Evolutionary conservation across 2,329 filamentous ascomycete genomes (phyloP).

Genomic region (Mycosphaerella sp.): DNA sequence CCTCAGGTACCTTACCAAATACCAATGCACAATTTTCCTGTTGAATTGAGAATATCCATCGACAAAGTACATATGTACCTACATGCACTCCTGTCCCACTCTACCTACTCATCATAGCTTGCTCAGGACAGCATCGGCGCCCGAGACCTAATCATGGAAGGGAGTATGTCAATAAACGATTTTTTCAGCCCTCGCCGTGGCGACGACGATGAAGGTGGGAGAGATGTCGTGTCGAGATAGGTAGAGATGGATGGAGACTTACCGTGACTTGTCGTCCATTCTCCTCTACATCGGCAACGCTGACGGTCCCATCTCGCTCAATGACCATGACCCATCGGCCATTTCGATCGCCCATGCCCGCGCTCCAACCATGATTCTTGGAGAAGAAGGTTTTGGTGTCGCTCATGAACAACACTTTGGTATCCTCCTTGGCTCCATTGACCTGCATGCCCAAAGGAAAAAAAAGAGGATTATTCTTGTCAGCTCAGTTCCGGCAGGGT

Average conservation of each 20-base stretch:
- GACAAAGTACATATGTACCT: background rate
- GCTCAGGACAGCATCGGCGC: slow-evolving; percentile 24
- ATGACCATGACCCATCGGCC: slow-evolving; percentile 73
- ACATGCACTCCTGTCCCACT: background rate
- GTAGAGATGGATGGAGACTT: slow-evolving; percentile 20
- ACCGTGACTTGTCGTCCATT: slow-evolving; percentile 45
- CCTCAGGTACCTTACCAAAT: too few species aligned
- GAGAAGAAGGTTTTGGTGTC: slow-evolving; percentile 69
- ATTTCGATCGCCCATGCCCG: slow-evolving; percentile 59
- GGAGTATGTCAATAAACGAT: background rate
- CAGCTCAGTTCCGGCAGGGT: background rate
- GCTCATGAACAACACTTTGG: slow-evolving; percentile 68
- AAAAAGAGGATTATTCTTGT: background rate
- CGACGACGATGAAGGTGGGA: background rate
- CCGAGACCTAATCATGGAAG: slow-evolving; percentile 18
- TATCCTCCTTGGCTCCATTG: slow-evolving; percentile 67
- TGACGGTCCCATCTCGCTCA: slow-evolving; percentile 71
- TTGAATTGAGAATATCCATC: background rate
- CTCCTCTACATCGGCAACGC: slow-evolving; percentile 77
- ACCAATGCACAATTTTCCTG: background rate
- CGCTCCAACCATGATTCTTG: slow-evolving; percentile 69
- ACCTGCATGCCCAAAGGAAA: slow-evolving; percentile 60
- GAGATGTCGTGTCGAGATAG: background rate
- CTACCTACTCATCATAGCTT: slow-evolving; percentile 22
- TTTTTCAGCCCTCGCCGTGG: too few species aligned